Base-by-base conservation (phyloP, 169 alveolate species). In the Plasmodium falciparum region DNA sequence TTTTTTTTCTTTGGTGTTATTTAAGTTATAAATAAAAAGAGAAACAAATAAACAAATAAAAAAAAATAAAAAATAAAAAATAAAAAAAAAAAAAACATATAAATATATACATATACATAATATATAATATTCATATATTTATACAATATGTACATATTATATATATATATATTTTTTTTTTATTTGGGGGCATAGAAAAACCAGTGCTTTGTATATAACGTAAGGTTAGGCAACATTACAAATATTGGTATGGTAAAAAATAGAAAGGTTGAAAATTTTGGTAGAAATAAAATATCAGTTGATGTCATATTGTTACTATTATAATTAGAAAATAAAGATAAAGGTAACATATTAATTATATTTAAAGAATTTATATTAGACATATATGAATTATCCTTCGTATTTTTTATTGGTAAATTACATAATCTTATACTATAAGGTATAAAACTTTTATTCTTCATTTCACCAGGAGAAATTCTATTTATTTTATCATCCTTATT, bases 301-400 rank as follows among this genome's bases (percentile, higher is more conserved):
- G 90, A 80, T 43, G 74, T 80, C 90, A 80, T 80, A 15, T 80
- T 80, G 56, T 80, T 80, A 61, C 90, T 80, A 80, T 80, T 80
- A 58, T 80, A 80, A 26, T 43, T 80, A 58, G 90, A 80, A 73
- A 80, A 80, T 56, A 80, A 69, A 54, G 90, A 80, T 62, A 80
- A 58, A 5, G 90, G 90, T 11, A 80, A 49, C 83, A 80, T 52
- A 20, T 69, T 80, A 17, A 69, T 73, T 43, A 80, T 58, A 26
- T 80, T 80, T 80, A 80, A 80, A 5, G 90, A 69, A 49, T 80
- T 80, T 61, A 80, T 69, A 24, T 80, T 80, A 12, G 90, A 80
- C 80, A 80, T 80, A 80, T 80, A 80, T 56, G 52, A 67, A 29
- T 80, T 80, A 63, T 80, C 69, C 29, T 83, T 80, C 11, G 90